Evolutionary conservation across 1,284 basidiomycete genomes (phyloP).

Genomic region (Cystobasidiaceae sp.): DNA sequence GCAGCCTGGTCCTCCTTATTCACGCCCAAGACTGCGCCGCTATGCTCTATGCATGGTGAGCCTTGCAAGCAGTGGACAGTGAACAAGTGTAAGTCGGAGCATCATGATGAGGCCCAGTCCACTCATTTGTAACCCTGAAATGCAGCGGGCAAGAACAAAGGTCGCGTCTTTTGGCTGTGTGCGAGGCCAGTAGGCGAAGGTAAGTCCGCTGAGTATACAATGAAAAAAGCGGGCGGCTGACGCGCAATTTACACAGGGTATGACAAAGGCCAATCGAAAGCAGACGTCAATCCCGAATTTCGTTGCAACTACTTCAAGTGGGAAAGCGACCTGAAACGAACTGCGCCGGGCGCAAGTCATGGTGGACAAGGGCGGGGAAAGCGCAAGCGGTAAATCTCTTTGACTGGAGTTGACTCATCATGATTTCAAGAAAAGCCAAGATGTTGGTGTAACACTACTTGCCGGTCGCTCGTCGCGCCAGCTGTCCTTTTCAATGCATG

Average conservation of each 20-base stretch:
- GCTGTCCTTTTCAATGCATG: neutral
- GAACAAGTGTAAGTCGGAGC: constrained; percentile 67
- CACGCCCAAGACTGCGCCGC: constrained; percentile 65
- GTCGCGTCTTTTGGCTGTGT: constrained; percentile 11
- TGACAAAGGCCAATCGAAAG: constrained; percentile 73
- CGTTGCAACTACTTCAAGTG: constrained; percentile 73
- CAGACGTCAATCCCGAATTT: constrained; percentile 76
- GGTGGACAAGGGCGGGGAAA: too few relatives aligned
- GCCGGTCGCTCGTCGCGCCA: too few relatives aligned
- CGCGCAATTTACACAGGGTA: constrained; percentile 50
- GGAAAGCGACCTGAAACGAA: constrained; percentile 27
- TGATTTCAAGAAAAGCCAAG: neutral
- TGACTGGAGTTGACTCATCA: neutral
- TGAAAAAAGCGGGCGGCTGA: neutral
- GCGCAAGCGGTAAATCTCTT: neutral
- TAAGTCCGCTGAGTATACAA: neutral
- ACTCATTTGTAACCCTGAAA: constrained; percentile 33
- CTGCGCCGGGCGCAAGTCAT: neutral
- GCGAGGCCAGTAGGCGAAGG: constrained; percentile 82
- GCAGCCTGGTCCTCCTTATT: constrained; percentile 66
- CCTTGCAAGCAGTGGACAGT: constrained; percentile 75
- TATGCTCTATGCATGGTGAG: constrained; percentile 70
- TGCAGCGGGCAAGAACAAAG: constrained; percentile 25
- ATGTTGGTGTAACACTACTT: too few relatives aligned
- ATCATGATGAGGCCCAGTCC: neutral